Evolutionary conservation across 2,329 filamentous ascomycete species (phyloP).

Genomic region (Aspergillus arachidicola): DNA sequence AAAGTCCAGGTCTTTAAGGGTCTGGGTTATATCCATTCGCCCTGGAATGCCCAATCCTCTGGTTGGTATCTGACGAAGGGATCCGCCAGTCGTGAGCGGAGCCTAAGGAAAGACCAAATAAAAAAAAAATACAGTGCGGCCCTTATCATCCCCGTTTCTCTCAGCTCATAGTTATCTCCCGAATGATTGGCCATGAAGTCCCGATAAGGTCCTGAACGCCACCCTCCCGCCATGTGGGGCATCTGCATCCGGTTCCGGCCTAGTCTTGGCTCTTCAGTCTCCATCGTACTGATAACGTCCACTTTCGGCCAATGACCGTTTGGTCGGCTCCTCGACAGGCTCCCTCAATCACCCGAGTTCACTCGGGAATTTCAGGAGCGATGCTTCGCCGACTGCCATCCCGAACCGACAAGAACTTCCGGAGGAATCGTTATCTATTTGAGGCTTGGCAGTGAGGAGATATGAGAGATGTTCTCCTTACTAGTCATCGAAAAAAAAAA

Average conservation of each 20-base stretch:
- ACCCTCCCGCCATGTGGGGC: slow-evolving; percentile 15
- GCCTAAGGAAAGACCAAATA: neutral
- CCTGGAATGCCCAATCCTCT: neutral
- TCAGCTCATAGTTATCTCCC: slow-evolving; percentile 18
- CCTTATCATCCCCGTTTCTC: slow-evolving; percentile 20
- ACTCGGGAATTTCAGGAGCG: slow-evolving; percentile 16
- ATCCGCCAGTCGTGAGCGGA: neutral
- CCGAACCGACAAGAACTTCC: neutral
- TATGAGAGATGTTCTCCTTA: no score
- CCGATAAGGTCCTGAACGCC: slow-evolving; percentile 23
- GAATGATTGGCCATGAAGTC: slow-evolving; percentile 21
- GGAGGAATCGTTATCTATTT: neutral
- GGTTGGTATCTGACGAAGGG: neutral
- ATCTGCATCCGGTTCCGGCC: slow-evolving; percentile 7
- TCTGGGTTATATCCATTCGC: neutral
- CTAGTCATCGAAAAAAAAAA: no score
- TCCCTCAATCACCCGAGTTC: slow-evolving; percentile 15
- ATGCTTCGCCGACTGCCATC: neutral
- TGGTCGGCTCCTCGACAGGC: neutral
- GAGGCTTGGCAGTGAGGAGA: neutral
- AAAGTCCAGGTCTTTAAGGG: neutral
- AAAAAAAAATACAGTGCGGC: neutral
- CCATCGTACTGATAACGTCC: slow-evolving; percentile 21
- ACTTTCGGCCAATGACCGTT: slow-evolving; percentile 16
- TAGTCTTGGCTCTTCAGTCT: slow-evolving; percentile 9